Percentiles rank a stretch among this genome's conserved stretches.
Evolutionary conservation across 306 rosid genomes (phyloP).

Genomic region (Fragaria iinumae): DNA sequence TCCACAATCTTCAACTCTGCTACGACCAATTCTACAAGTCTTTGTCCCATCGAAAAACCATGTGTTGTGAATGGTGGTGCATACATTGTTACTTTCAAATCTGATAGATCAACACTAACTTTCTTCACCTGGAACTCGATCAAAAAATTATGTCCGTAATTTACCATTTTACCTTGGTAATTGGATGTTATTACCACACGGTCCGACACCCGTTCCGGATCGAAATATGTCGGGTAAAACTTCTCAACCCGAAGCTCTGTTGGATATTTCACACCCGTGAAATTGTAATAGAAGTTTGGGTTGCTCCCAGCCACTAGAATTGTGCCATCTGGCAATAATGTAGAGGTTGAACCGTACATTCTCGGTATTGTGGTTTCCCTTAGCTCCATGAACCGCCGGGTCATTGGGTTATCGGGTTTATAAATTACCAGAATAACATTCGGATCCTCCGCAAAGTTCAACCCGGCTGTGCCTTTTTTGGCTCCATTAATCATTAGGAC

Average conservation of each 20-base stretch:
- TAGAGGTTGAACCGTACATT: conserved; percentile 53
- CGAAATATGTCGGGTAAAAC: conserved; percentile 13
- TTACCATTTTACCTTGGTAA: not conserved
- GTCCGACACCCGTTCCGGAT: not conserved
- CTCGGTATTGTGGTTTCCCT: conserved; percentile 32
- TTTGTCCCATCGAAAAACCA: conserved; percentile 20
- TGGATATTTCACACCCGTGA: conserved; percentile 19
- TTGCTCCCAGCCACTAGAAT: conserved; percentile 49
- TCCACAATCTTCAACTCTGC: not conserved
- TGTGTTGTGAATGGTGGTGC: conserved; percentile 18
- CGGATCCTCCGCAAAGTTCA: conserved; percentile 48
- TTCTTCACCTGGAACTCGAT: conserved; percentile 1
- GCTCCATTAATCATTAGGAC: conserved; percentile 56
- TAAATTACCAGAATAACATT: conserved; percentile 40
- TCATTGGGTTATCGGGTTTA: conserved; percentile 11
- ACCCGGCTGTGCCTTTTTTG: conserved; percentile 46
- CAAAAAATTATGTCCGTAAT: not conserved
- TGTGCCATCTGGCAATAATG: conserved; percentile 38
- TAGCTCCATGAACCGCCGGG: conserved; percentile 37
- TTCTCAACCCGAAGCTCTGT: conserved; percentile 17
- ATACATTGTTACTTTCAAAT: conserved; percentile 12
- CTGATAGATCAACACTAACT: not conserved
- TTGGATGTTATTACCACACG: not conserved
- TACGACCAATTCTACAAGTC: conserved; percentile 3
- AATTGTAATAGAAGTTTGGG: conserved; percentile 34